Conservation (phyloP, 2,329 filamentous ascomycete species). For the Ophiostoma sp. region DNA sequence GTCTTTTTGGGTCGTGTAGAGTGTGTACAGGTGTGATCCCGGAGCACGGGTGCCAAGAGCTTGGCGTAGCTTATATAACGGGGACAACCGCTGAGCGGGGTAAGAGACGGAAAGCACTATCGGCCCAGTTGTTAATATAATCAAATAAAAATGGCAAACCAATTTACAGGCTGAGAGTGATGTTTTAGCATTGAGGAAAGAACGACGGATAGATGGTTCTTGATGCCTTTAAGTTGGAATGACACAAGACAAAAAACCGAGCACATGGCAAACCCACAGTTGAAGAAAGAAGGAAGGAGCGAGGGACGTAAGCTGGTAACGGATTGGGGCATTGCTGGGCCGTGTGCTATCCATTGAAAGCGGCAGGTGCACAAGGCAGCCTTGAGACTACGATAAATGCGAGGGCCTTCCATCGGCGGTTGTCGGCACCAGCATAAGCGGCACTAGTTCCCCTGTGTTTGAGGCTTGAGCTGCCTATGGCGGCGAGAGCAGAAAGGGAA, state of each 20-base stretch:
- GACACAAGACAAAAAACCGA: background rate
- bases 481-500: background rate
- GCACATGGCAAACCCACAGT: no score
- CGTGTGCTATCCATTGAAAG: background rate
- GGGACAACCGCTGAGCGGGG: background rate
- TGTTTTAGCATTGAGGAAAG: background rate
- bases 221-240: background rate
- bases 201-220: background rate
- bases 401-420: background rate
- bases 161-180: background rate
- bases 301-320: background rate
- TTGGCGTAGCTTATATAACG: conserved; percentile 2
- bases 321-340: background rate
- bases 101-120: background rate
- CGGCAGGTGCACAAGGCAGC: background rate
- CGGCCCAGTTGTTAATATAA: background rate
- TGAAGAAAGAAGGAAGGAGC: background rate
- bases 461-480: background rate
- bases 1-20: background rate
- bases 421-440: background rate
- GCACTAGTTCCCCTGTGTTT: background rate
- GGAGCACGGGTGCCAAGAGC: conserved; percentile 2
- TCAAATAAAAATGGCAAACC: background rate
- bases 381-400: background rate
- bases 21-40: background rate